Base-by-base conservation (phyloP, 768 basidiomycete genomes). In the Chalciporus sphaerocephalus region DNA sequence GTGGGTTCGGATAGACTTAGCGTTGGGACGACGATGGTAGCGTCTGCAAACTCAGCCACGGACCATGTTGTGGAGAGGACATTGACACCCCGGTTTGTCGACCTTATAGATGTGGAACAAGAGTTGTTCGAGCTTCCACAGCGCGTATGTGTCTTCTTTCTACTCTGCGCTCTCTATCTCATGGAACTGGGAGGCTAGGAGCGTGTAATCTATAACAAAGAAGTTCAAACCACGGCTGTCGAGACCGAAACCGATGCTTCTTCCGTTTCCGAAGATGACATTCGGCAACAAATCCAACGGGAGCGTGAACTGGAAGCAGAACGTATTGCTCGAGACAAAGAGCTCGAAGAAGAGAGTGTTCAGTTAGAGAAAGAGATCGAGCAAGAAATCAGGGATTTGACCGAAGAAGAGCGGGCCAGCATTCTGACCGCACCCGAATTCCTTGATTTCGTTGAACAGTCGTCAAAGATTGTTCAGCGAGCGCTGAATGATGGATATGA, bases 401-500 rank as follows among this genome's bases (percentile, higher is more conserved):
- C 90, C 1, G 86, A 92, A 48, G 92, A 94, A 48, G 91, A 97
- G 64, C 77, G 87, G 33, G 70, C 79, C 1, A 82, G 80, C 52
- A 89, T 97, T 41, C 74, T 92, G 51, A 71, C 83, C n/a, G 87
- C 87, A 7, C 90, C 93, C 0, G 92, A 93, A 59, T 97, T 98
- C 63, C 68, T 89, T 13, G 87, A 92, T 52, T 99, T 99, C 64
- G 83, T 99, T 13, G 92, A 96, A 61, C 82, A 87, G 56, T 94
- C 92, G 8, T 92, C 90, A 17, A 95, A 95, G 69, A 92, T 98
- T 37, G 81, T 97, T 10, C 92, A 98, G 63, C 76, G 96, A 40
- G 96, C 95, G 17, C 69, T 98, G 50, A 96, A 90, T 59, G 96
- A 98, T 57, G 81, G 81, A 21, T 99, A 99, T 64, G 96, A 99